Evolutionary conservation across 202 grass and related monocot species (phyloP), one percentile per base, ranked within the genome.

Genomic region (Elaeis oleifera): DNA sequence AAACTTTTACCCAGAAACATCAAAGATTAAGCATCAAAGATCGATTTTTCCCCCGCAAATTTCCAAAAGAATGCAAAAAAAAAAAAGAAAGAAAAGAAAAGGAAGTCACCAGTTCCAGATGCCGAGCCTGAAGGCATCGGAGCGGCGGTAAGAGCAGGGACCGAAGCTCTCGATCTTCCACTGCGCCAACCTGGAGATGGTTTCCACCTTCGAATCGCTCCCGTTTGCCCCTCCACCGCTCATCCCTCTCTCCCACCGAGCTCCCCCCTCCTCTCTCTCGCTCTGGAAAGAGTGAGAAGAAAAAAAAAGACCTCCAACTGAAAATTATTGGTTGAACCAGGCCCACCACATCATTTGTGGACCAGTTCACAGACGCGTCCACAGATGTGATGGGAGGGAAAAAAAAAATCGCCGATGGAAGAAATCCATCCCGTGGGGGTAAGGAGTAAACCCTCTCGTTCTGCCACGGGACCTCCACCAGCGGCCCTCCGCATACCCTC

Each of bases 71-170:
- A 0, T 28, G 28, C 27, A 28, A 28, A 28, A 28, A 28, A 28
- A 48, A 18, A 26, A 9, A 1, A 2, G 0, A 9, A 19, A 29
- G 9, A 8, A 11, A 17, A 19, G 19, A 49, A 15, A 17, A 49
- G 17, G 49, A 4, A 22, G 0, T 19, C 15, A 87, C 88, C 94
- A 99, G 75, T 86, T 99, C 94, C 94, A 92, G 76, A 92, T 80
- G 77, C 94, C 94, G 29, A 99, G 69, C 77, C 71, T 92, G 82
- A 97, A 97, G 48, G 88, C 63, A 31, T 97, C 94, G n/a, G 94
- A 97, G 44, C 94, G 94, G 24, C 94, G 87, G 79, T 86, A 92
- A 22, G 94, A 89, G 73, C 80, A 86, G 52, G 82, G 85, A 1
- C 94, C 94, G 54, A 92, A 86, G 80, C 64, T 84, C 21, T 97